Evolutionary conservation across 371 early-diverging fungal genomes (phyloP).

Genomic region (Choanephora cucurbitarum): DNA sequence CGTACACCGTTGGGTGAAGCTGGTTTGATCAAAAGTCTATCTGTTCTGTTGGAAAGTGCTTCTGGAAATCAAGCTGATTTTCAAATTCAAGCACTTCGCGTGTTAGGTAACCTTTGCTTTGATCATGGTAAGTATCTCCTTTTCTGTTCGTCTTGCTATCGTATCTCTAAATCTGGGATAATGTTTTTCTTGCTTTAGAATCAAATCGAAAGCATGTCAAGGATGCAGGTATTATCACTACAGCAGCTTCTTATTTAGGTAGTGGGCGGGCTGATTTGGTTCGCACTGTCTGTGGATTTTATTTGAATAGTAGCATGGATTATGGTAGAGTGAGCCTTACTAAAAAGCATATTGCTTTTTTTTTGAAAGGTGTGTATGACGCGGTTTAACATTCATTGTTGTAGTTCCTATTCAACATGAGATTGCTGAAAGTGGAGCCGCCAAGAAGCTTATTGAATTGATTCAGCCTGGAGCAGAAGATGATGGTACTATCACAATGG

Average conservation of each 20-base stretch:
- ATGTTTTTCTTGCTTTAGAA: slow-evolving; percentile 58
- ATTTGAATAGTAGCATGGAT: slow-evolving; percentile 77
- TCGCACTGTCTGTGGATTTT: slow-evolving; percentile 67
- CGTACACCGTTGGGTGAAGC: slow-evolving; percentile 54
- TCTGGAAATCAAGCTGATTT: slow-evolving; percentile 34
- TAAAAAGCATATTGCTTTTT: too few relatives aligned
- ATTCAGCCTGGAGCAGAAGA: slow-evolving; percentile 40
- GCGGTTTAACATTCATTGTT: too few relatives aligned
- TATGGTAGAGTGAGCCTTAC: slow-evolving; percentile 66
- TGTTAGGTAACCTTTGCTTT: slow-evolving; percentile 77
- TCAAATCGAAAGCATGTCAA: slow-evolving; percentile 65
- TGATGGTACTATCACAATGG: slow-evolving; percentile 37
- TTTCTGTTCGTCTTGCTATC: too few relatives aligned
- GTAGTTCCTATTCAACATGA: slow-evolving; percentile 50
- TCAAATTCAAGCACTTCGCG: slow-evolving; percentile 66
- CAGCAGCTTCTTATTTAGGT: slow-evolving; percentile 47
- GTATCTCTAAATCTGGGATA: too few relatives aligned
- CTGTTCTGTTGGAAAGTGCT: slow-evolving; percentile 33
- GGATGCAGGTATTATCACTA: slow-evolving; percentile 50
- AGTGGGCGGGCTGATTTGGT: slow-evolving; percentile 40
- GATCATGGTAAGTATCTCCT: slow-evolving; percentile 75
- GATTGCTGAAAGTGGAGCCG: slow-evolving; percentile 40
- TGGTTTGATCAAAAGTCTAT: slow-evolving; percentile 35
- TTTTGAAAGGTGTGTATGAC: too few relatives aligned
- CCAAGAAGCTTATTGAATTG: slow-evolving; percentile 35